Evolutionary conservation across 129 eudicot species (phyloP).

Genomic region (Escallonia herrerae): DNA sequence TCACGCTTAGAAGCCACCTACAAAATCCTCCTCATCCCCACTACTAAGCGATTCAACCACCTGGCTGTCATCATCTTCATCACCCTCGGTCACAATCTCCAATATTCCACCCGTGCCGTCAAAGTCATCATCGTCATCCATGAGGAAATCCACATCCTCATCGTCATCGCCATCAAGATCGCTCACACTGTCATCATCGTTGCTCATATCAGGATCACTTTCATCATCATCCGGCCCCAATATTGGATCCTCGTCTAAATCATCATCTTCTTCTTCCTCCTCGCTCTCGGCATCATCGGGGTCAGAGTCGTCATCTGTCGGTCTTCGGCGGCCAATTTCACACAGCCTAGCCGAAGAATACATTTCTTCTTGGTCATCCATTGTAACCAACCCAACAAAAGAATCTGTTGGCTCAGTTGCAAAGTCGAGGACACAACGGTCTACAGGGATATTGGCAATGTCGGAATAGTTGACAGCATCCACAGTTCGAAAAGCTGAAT

Average conservation of each 20-base stretch:
- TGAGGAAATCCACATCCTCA: constrained; percentile 69
- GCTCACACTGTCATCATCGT: constrained; percentile 63
- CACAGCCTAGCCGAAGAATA: constrained; percentile 83
- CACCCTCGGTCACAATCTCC: constrained; percentile 64
- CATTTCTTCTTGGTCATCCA: constrained; percentile 97
- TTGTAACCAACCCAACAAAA: constrained; percentile 76
- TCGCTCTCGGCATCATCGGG: constrained; percentile 93
- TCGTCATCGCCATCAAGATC: constrained; percentile 71
- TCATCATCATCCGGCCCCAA: constrained; percentile 56
- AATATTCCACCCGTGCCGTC: constrained; percentile 55
- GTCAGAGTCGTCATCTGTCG: constrained; percentile 93
- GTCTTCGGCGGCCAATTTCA: constrained; percentile 85
- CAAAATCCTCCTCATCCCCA: constrained; percentile 66
- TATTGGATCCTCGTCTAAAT: constrained; percentile 52
- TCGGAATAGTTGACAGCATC: constrained; percentile 93
- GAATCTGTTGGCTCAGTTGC: constrained; percentile 93
- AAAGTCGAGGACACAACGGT: constrained; percentile 87
- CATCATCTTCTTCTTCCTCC: constrained; percentile 83
- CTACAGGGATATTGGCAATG: constrained; percentile 88
- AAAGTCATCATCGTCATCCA: constrained; percentile 44
- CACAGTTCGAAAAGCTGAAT: constrained; percentile 85
- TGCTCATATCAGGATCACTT: constrained; percentile 60
- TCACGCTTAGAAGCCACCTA: constrained; percentile 22
- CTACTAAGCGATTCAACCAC: constrained; percentile 65
- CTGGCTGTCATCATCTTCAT: constrained; percentile 71